Conservation (phyloP, 768 basidiomycete genomes). For the Neoboletus brunneissimus region DNA sequence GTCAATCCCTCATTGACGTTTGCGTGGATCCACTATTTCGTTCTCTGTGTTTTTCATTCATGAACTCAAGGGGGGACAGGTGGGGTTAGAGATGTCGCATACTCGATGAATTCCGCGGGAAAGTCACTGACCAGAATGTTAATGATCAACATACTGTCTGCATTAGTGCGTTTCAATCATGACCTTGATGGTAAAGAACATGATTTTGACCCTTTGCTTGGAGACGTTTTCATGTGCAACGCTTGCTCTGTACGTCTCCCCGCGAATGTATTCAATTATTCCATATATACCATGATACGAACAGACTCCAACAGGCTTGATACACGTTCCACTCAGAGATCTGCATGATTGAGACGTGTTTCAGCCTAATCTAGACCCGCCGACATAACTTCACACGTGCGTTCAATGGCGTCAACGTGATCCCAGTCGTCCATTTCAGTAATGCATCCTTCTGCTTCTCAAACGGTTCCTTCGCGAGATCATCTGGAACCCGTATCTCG, state of each 20-base stretch:
- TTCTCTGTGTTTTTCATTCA: neutral
- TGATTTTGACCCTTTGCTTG: conserved; percentile 41
- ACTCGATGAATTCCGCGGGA: conserved; percentile 44
- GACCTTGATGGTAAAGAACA: conserved; percentile 21
- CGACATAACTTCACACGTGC: conserved; percentile 23
- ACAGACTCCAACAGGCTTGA: neutral
- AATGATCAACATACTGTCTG: conserved; percentile 40
- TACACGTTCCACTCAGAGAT: neutral
- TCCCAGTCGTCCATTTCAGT: conserved; percentile 36
- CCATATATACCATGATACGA: neutral
- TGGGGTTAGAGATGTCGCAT: conserved; percentile 25
- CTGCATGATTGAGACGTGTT: neutral
- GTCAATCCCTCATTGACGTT: conserved; percentile 29
- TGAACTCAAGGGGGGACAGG: neutral
- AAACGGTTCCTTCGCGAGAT: conserved; percentile 28
- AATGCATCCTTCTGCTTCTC: conserved; percentile 35
- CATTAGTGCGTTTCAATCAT: conserved; percentile 33
- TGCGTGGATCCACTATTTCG: neutral
- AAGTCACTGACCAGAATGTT: conserved; percentile 27
- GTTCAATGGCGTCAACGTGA: conserved; percentile 37
- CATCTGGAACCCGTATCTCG: conserved; percentile 38
- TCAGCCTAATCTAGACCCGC: neutral
- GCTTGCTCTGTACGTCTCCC: conserved; percentile 40
- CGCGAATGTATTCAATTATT: neutral
- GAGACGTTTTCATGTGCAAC: conserved; percentile 46